Evolutionary conservation across 345 rosid species (phyloP), one percentile per base, ranked within the genome.

Genomic region (Heritiera fomes): DNA sequence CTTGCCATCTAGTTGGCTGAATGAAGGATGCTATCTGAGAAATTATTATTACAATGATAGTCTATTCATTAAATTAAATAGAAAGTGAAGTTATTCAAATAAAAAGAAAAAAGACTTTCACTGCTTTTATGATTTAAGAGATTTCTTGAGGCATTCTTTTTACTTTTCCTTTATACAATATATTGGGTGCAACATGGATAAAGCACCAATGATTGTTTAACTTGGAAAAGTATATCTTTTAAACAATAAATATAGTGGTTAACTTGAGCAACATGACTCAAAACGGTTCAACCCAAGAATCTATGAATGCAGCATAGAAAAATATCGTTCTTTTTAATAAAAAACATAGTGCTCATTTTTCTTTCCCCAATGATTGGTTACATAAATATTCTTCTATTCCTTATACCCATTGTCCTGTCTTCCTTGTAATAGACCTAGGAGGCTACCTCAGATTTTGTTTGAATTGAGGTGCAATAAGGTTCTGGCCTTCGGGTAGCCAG

Each of bases 371-470:
- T 64, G 68, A 17, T 34, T 38, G 69, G 69, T 38, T 14, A 15
- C 69, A 64, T 15, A 38, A 64, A 3, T 56, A 56, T 64, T 64
- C 17, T 64, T 34, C 45, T 45, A 38, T 64, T 69, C 53, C 56
- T 69, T 28, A 6, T 23, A 69, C n/a, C 55, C 30, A 6, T 17
- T 20, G 20, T 70, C 73, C 17, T 70, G 30, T 52, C 75, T 50
- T 69, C 17, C 56, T 47, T 50, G 59, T 18, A 28, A 71, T 32
- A 52, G 34, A 32, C 45, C 43, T 46, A 15, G 45, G 55, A 32
- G 60, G 15, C 45, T 71, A 20, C 61, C 52, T 71, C 23, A 71
- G 15, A 4, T 71, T 71, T 71, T 71, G 58, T 32, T 71, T 71
- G 61, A 71, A 30, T 50, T 71, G 28, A 41, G 14, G 40, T 71